Conservation (phyloP, 805 yeast genomes). For the Saccharomycopsis schoenii region DNA sequence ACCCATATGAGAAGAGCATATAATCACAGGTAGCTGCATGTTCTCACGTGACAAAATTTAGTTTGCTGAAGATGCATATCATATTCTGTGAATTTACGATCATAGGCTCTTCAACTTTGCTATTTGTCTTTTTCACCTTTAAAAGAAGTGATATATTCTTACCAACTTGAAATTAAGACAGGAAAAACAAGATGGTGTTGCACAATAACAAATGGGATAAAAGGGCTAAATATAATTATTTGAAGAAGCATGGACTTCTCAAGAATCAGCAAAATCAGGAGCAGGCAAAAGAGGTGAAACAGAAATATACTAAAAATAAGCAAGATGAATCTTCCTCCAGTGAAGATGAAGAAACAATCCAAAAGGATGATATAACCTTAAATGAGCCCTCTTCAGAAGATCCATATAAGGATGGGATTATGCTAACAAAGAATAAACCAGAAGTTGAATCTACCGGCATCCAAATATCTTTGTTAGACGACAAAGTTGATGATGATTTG, state of each 20-base stretch:
- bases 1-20: background rate
- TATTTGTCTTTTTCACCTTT: too few species aligned
- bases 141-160: too few species aligned
- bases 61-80: too few species aligned
- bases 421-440: background rate
- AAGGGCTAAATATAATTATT: slow-evolving; percentile 33
- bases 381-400: background rate
- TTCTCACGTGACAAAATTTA: background rate
- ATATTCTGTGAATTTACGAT: too few species aligned
- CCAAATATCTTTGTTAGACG: background rate
- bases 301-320: background rate
- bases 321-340: background rate
- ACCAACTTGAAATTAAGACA: background rate
- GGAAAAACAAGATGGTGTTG: slow-evolving; percentile 31
- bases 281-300: background rate
- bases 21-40: background rate
- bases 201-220: slow-evolving; percentile 46
- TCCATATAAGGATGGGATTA: background rate
- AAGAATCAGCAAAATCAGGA: slow-evolving; percentile 14
- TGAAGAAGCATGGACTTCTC: slow-evolving; percentile 33
- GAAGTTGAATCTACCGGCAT: background rate
- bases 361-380: slow-evolving; percentile 6
- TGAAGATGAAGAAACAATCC: background rate
- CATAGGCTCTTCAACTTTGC: too few species aligned
- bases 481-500: background rate